phyloP scores from a whole-genome alignment of 345 rosid genomes.

The Chamaenerion angustifolium region DNA sequence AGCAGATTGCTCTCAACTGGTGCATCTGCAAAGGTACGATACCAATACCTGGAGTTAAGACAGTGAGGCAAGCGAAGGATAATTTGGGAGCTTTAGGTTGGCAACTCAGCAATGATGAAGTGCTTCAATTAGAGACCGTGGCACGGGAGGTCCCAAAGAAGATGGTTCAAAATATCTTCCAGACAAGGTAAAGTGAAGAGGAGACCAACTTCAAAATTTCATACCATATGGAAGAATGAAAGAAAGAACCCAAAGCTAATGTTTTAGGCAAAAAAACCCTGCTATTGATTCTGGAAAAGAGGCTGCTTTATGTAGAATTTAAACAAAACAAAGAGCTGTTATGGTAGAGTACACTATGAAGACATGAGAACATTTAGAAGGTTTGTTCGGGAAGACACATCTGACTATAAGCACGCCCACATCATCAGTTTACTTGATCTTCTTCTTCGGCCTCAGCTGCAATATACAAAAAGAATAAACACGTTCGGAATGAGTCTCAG shows the following conservation, averaged over 20 bases:
- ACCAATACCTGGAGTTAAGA: constrained; percentile 83
- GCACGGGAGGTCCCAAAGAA: constrained; percentile 48
- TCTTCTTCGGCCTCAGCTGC: constrained; percentile 76
- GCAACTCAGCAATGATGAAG: constrained; percentile 50
- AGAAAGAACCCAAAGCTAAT: too few relatives aligned
- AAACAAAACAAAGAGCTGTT: too few relatives aligned
- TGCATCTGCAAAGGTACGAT: constrained; percentile 78
- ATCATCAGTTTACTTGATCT: constrained; percentile 14
- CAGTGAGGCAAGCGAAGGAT: constrained; percentile 57
- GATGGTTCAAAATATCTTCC: constrained; percentile 85
- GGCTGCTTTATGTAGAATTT: too few relatives aligned
- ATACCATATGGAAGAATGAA: too few relatives aligned
- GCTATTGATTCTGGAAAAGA: too few relatives aligned
- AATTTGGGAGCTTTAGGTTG: constrained; percentile 83
- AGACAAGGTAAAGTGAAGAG: constrained; percentile 30
- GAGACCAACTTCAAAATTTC: too few relatives aligned
- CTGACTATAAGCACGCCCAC: neutral
- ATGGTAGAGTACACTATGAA: too few relatives aligned
- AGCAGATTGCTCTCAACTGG: constrained; percentile 85
- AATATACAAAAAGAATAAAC: constrained; percentile 2
- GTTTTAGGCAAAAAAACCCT: too few relatives aligned
- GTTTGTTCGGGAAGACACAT: too few relatives aligned
- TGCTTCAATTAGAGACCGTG: constrained; percentile 61
- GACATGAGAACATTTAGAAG: too few relatives aligned
- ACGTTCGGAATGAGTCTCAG: too few relatives aligned